Evolutionary conservation across 2,329 filamentous ascomycete species (phyloP), one percentile per base, ranked within the genome.

Genomic region (Nothophoma quercina): DNA sequence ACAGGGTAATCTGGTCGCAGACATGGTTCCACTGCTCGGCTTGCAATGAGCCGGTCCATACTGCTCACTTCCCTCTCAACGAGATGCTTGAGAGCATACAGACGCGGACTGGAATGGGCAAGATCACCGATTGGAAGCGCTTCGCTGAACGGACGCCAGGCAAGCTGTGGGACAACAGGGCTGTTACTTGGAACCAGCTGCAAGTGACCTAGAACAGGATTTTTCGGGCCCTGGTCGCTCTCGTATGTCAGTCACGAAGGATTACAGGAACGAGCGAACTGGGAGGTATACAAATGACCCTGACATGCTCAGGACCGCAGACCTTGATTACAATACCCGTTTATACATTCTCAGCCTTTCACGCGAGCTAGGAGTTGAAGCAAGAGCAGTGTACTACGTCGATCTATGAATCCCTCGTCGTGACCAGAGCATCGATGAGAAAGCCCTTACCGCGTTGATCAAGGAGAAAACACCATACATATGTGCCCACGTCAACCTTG

Each of bases 101-200:
- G 2, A 16, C 9, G 19, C 32, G 38, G 30, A 36, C 46, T 7
- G 25, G 46, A 8, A 49, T 49, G 46, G 25, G 36, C 23, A 35
- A 49, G 12, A 42, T 49, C 8, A 42, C 5, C 1, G 22, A 42
- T 7, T 16, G 45, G 10, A 18, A 30, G 29, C 42, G 38, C n/a
- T 18, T 19, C 19, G 25, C 30, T 13, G 13, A 28, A 22, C 1
- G 19, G 7, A 38, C 19, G 22, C 18, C 38, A 12, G 32, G 42
- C 23, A 26, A 30, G 19, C 22, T 42, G n/a, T 50, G 38, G 38
- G 22, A 19, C 1, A 16, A 19, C 3, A 30, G n/a, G 8, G 5
- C 36, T 10, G 8, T 40, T 3, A 43, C 30, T 2, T 42, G 46
- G 38, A 29, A 29, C 9, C 29, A 28, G n/a, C 16, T 42, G 1